phyloP scores from a whole-genome alignment of 257 asterid genomes.

The Salvia miltiorrhiza region DNA sequence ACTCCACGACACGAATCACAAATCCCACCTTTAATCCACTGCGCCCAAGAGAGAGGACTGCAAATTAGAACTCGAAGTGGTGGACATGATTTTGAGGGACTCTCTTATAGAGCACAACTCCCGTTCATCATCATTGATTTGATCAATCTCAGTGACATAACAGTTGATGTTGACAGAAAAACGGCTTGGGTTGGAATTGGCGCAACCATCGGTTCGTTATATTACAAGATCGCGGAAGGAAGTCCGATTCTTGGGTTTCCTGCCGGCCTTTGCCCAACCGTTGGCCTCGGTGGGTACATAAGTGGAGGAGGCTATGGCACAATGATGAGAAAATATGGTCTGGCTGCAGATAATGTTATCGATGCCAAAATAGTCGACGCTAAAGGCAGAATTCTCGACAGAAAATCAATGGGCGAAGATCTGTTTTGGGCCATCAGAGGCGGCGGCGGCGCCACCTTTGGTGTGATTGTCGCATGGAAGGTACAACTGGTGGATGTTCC shows the following conservation, averaged over 20 bases:
- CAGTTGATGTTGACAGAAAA: background rate
- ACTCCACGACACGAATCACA: constrained; percentile 2
- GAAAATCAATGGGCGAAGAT: constrained; percentile 6
- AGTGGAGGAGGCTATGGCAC: constrained; percentile 10
- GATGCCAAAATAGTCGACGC: background rate
- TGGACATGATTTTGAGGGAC: constrained; percentile 9
- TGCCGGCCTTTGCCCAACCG: background rate
- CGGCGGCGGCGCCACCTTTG: constrained; percentile 9
- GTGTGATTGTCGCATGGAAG: background rate
- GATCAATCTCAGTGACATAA: background rate
- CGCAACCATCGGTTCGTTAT: background rate
- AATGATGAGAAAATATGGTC: background rate
- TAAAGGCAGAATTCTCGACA: background rate
- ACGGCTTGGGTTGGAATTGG: background rate
- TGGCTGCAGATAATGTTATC: background rate
- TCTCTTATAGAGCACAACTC: background rate
- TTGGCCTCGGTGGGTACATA: background rate
- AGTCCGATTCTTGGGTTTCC: background rate
- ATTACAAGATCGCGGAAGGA: background rate
- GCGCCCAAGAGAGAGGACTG: background rate
- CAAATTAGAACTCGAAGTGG: constrained; percentile 3
- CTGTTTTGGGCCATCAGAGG: constrained; percentile 12
- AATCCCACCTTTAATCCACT: background rate
- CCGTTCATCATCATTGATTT: background rate
- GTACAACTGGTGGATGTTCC: background rate